These are phyloP conservation scores for Irpex sp. DNA, from an alignment of 1,284 basidiomycete species.

Conservation along the genomic window DNA sequence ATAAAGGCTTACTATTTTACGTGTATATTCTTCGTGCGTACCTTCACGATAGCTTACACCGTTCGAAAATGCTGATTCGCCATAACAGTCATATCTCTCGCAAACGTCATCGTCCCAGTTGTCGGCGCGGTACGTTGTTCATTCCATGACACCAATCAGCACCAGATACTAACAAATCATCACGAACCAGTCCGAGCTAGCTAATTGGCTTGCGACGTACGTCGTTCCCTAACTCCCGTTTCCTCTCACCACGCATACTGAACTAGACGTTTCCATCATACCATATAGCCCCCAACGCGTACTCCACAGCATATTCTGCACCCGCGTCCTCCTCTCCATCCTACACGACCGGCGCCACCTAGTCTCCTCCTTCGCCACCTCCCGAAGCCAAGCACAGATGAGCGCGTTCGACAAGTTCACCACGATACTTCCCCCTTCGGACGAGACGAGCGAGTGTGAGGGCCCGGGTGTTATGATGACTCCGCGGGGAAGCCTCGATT, in stretches of 20 bases:
- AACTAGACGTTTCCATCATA: background rate
- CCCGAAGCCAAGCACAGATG: background rate
- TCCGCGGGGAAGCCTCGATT: background rate
- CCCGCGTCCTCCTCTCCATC: slow-evolving; percentile 37
- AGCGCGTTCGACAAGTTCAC: slow-evolving; percentile 2
- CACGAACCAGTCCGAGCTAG: background rate
- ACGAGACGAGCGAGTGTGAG: background rate
- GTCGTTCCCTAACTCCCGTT: background rate
- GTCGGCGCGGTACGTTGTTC: slow-evolving; percentile 30
- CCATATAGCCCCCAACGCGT: slow-evolving; percentile 36
- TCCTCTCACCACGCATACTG: background rate
- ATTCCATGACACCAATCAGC: background rate
- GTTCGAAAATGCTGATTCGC: background rate
- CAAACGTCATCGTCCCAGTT: slow-evolving; percentile 37
- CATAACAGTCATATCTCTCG: slow-evolving; percentile 33
- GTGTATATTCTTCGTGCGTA: slow-evolving; percentile 33
- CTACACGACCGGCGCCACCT: slow-evolving; percentile 11
- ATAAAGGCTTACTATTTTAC: slow-evolving; percentile 38
- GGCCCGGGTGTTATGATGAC: background rate
- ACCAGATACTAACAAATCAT: background rate
- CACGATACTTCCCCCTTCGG: slow-evolving; percentile 4
- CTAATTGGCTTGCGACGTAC: slow-evolving; percentile 8
- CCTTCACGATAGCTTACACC: background rate
- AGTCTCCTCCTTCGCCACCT: slow-evolving; percentile 16
- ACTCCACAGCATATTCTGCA: slow-evolving; percentile 39